Evolutionary conservation across 2,329 filamentous ascomycete genomes (phyloP).

Genomic region (Trichoderma koningii): DNA sequence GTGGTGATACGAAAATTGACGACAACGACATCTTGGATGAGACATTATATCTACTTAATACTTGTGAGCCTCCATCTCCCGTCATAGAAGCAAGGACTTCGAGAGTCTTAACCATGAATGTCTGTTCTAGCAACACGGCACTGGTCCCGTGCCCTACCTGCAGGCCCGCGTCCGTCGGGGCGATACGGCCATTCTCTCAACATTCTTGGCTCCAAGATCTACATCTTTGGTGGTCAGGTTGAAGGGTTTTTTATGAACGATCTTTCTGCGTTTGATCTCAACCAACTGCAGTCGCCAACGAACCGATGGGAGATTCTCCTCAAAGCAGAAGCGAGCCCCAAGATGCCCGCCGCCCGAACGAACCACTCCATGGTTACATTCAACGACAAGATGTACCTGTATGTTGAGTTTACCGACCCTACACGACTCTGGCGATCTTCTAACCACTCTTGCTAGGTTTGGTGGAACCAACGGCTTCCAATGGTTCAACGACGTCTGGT

Average conservation of each 20-base stretch:
- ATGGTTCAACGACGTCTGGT: conserved; percentile 99
- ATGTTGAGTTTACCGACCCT: conserved; percentile 45
- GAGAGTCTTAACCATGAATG: neutral
- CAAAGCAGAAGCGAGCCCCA: conserved; percentile 55
- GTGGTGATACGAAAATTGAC: conserved; percentile 96
- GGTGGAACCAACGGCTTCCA: conserved; percentile 92
- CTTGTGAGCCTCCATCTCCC: conserved; percentile 68
- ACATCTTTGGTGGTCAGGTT: conserved; percentile 95
- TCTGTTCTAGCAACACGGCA: conserved; percentile 79
- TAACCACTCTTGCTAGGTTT: conserved; percentile 60
- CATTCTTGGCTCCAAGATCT: conserved; percentile 95
- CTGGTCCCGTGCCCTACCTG: conserved; percentile 92
- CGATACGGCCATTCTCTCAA: conserved; percentile 96
- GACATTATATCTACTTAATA: conserved; percentile 94
- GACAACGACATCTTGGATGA: conserved; percentile 90
- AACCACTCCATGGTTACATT: conserved; percentile 92
- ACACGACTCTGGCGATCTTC: neutral
- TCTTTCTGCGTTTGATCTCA: conserved; percentile 90
- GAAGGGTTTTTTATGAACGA: conserved; percentile 99
- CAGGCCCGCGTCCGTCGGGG: conserved; percentile 80
- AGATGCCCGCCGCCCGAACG: conserved; percentile 81
- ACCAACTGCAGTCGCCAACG: conserved; percentile 84
- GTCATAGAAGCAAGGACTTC: neutral
- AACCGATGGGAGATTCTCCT: conserved; percentile 97
- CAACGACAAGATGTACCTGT: conserved; percentile 93